Evolutionary conservation across 169 alveolate species (phyloP).

Genomic region (Plasmodium gonderi): DNA sequence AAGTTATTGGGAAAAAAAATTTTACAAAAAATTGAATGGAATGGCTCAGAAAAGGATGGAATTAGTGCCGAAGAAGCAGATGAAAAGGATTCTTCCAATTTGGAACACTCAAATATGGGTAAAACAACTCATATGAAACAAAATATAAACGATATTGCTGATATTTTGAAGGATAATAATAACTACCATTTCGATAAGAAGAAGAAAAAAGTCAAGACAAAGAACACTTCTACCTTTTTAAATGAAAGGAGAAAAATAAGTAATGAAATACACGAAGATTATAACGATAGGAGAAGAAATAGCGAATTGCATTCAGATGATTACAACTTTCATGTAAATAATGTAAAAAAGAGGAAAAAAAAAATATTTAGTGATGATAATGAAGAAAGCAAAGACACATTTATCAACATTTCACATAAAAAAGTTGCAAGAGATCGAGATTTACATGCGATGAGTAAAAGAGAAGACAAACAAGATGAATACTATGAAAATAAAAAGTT

Average conservation of each 20-base stretch:
- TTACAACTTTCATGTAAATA: background rate
- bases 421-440: conserved; percentile 20
- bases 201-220: background rate
- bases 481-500: background rate
- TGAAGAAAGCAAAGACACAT: conserved; percentile 1
- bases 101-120: background rate
- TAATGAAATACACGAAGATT: background rate
- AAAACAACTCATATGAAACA: background rate
- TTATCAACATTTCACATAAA: background rate
- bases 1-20: conserved; percentile 23
- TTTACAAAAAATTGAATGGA: conserved; percentile 49
- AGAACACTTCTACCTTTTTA: background rate
- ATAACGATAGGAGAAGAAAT: background rate
- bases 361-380: conserved; percentile 62
- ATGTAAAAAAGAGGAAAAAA: conserved; percentile 61
- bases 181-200: background rate
- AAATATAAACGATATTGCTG: background rate
- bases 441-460: background rate
- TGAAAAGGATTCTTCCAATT: background rate
- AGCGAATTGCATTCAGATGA: background rate
- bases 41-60: conserved; percentile 26
- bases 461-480: conserved; percentile 20
- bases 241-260: background rate
- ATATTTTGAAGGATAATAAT: background rate
- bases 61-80: background rate